These are phyloP conservation scores for Nakazawaea sp. DNA, from an alignment of 805 yeast genomes.

Conservation along the genomic window DNA sequence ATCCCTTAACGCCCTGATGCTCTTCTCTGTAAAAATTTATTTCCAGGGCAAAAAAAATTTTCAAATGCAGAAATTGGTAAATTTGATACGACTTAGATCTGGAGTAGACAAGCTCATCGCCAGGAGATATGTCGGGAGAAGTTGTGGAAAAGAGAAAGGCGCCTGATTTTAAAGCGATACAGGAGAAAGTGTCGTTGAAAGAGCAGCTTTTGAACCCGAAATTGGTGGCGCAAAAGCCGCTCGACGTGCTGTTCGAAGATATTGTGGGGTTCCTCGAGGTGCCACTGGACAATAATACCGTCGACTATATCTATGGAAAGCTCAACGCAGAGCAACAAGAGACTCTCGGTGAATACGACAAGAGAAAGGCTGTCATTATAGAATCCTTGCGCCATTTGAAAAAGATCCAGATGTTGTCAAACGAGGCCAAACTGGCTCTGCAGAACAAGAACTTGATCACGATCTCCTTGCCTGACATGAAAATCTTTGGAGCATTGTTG, in stretches of 20 bases:
- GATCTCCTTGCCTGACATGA: slow-evolving; percentile 83
- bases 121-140: neutral
- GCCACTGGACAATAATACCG: slow-evolving; percentile 1
- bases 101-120: neutral
- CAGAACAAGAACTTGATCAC: slow-evolving; percentile 36
- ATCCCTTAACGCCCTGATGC: no score
- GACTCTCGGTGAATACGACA: slow-evolving; percentile 5
- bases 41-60: neutral
- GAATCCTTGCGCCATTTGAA: slow-evolving; percentile 28
- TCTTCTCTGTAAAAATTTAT: neutral
- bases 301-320: slow-evolving; percentile 11
- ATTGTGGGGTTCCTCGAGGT: slow-evolving; percentile 15
- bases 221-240: slow-evolving; percentile 21
- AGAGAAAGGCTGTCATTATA: slow-evolving; percentile 24
- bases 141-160: neutral
- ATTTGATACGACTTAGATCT: slow-evolving; percentile 5
- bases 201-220: slow-evolving; percentile 18
- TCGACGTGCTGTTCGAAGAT: slow-evolving; percentile 25
- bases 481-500: slow-evolving; percentile 56
- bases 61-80: slow-evolving; percentile 6
- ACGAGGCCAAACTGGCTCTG: slow-evolving; percentile 15
- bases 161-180: slow-evolving; percentile 3
- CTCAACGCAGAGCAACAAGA: slow-evolving; percentile 1
- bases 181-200: slow-evolving; percentile 10
- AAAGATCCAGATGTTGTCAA: slow-evolving; percentile 32